A percentile compares a stretch with the other conserved stretches of the same genome.
phyloP scores from a whole-genome alignment of 768 basidiomycete species.

The Boletus rex-veris region DNA sequence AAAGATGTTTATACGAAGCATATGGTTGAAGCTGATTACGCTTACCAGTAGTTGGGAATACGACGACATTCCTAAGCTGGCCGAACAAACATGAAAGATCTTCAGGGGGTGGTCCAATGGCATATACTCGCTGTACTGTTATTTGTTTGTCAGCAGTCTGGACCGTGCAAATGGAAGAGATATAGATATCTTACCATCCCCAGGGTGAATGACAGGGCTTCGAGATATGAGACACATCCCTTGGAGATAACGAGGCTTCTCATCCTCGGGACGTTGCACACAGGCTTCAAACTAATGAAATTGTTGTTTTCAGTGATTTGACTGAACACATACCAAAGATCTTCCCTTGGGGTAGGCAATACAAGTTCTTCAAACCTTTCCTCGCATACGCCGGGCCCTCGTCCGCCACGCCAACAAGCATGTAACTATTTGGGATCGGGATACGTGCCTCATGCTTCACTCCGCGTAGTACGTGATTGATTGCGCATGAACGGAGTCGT shows the following conservation, averaged over 20 bases:
- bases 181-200: constrained; percentile 50
- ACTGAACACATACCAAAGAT: constrained; percentile 56
- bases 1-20: no score
- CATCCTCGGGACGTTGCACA: constrained; percentile 48
- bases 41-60: constrained; percentile 61
- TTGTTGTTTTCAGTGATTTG: neutral
- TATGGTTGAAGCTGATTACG: constrained; percentile 1
- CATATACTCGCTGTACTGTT: constrained; percentile 64
- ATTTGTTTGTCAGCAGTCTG: constrained; percentile 3
- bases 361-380: constrained; percentile 52
- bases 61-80: constrained; percentile 65
- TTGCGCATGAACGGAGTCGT: constrained; percentile 56
- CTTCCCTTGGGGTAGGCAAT: constrained; percentile 48
- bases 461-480: constrained; percentile 62
- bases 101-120: constrained; percentile 66
- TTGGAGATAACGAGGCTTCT: constrained; percentile 51
- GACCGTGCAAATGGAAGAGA: neutral
- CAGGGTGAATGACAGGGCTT: constrained; percentile 73
- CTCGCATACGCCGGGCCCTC: constrained; percentile 65
- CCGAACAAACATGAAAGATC: constrained; percentile 42
- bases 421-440: constrained; percentile 60
- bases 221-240: constrained; percentile 64
- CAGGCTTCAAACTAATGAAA: constrained; percentile 43
- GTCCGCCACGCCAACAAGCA: constrained; percentile 79
- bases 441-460: constrained; percentile 78